phyloP scores from a whole-genome alignment of 805 yeast species.

The Ogataea angusta region DNA sequence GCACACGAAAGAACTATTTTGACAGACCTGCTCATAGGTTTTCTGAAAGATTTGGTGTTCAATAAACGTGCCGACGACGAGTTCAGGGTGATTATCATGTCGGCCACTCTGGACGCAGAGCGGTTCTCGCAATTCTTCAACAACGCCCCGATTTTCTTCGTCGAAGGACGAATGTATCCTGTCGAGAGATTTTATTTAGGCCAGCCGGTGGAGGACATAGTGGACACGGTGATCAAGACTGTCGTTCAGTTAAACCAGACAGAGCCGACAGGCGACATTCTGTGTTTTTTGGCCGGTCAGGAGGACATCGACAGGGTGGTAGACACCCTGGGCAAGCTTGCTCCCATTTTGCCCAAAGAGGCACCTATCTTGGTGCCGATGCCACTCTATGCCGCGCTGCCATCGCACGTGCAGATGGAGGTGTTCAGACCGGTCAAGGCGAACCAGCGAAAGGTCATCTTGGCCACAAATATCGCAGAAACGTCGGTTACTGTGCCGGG shows the following conservation, averaged over 20 bases:
- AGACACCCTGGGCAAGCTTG: constrained; percentile 52
- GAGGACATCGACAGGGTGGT: constrained; percentile 93
- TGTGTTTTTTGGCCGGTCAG: constrained; percentile 93
- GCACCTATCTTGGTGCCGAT: constrained; percentile 74
- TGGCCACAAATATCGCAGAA: constrained; percentile 96
- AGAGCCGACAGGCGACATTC: constrained; percentile 86
- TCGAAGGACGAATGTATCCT: constrained; percentile 87
- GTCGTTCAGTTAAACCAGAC: constrained; percentile 74
- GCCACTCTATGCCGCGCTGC: constrained; percentile 91
- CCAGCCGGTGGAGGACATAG: constrained; percentile 72
- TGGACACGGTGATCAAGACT: constrained; percentile 71
- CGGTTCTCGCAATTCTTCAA: constrained; percentile 75
- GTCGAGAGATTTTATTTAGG: constrained; percentile 70
- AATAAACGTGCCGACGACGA: constrained; percentile 43
- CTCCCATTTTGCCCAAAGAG: constrained; percentile 65
- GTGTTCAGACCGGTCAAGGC: constrained; percentile 68
- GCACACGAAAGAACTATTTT: constrained; percentile 96
- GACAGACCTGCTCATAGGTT: constrained; percentile 87
- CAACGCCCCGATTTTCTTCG: constrained; percentile 76
- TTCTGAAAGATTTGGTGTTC: constrained; percentile 63
- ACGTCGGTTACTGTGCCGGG: constrained; percentile 97
- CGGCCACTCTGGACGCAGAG: constrained; percentile 95
- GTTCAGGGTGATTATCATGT: constrained; percentile 80
- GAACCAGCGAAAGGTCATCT: constrained; percentile 77
- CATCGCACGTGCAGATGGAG: constrained; percentile 76